These are phyloP conservation scores for Microbotryum intermedium DNA, from an alignment of 1,284 basidiomycete species.

Conservation along the genomic window DNA sequence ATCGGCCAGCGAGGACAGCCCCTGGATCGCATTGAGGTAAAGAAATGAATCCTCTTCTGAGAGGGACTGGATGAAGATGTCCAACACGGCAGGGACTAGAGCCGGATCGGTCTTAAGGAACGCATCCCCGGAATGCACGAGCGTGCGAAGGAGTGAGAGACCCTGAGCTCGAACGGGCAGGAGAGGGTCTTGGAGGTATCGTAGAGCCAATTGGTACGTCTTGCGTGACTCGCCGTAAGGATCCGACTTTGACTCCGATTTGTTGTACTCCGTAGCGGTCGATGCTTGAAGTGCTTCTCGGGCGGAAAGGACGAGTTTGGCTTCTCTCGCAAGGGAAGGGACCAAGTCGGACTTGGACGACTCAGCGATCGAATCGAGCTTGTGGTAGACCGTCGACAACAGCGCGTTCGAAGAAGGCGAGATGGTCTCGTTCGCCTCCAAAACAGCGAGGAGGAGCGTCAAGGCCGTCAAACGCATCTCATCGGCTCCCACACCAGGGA, in stretches of 20 bases:
- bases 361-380: slow-evolving; percentile 52
- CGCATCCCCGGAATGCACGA: slow-evolving; percentile 46
- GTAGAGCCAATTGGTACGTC: slow-evolving; percentile 77
- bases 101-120: slow-evolving; percentile 45
- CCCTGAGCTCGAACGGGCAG: slow-evolving; percentile 95
- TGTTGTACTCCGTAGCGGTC: slow-evolving; percentile 11
- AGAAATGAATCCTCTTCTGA: slow-evolving; percentile 93
- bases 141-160: slow-evolving; percentile 66
- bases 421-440: slow-evolving; percentile 45
- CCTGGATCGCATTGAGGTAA: slow-evolving; percentile 86
- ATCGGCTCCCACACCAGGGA: slow-evolving; percentile 44
- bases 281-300: slow-evolving; percentile 42
- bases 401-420: background rate
- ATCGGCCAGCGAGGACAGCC: slow-evolving; percentile 72
- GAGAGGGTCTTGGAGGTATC: slow-evolving; percentile 79
- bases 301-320: slow-evolving; percentile 68
- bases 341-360: slow-evolving; percentile 43
- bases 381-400: slow-evolving; percentile 48
- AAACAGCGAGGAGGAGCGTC: slow-evolving; percentile 64
- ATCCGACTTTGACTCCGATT: slow-evolving; percentile 28
- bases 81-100: slow-evolving; percentile 61
- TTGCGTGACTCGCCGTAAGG: slow-evolving; percentile 32
- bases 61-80: slow-evolving; percentile 74
- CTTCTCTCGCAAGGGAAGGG: slow-evolving; percentile 60
- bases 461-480: slow-evolving; percentile 67